Evolutionary conservation across 2,329 filamentous ascomycete species (phyloP).

Genomic region (Talaromyces albobiverticillius): DNA sequence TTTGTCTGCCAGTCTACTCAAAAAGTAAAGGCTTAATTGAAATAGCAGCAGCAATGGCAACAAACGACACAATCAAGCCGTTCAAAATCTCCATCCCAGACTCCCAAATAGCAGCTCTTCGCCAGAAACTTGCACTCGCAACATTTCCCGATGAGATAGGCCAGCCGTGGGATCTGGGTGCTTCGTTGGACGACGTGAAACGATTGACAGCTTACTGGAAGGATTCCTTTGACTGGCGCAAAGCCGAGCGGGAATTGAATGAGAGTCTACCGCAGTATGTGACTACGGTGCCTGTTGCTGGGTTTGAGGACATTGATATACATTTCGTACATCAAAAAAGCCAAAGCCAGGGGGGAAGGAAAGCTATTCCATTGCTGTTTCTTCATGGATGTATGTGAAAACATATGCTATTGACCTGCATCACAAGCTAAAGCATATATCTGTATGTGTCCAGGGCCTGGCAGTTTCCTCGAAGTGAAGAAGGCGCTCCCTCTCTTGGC

Average conservation of each 20-base stretch:
- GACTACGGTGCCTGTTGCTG: slow-evolving; percentile 53
- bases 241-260: slow-evolving; percentile 59
- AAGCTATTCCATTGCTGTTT: slow-evolving; percentile 64
- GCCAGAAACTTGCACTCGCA: slow-evolving; percentile 53
- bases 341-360: slow-evolving; percentile 31
- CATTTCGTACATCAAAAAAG: slow-evolving; percentile 64
- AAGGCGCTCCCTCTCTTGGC: slow-evolving; percentile 58
- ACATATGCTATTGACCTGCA: too few species aligned
- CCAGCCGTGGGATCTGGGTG: slow-evolving; percentile 52
- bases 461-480: slow-evolving; percentile 63
- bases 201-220: slow-evolving; percentile 59
- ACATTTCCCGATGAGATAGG: slow-evolving; percentile 58
- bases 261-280: slow-evolving; percentile 57
- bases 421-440: neutral
- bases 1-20: too few species aligned
- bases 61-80: slow-evolving; percentile 25
- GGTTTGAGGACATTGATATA: slow-evolving; percentile 58
- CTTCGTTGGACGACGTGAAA: slow-evolving; percentile 57
- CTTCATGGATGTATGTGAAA: slow-evolving; percentile 57
- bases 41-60: too few species aligned
- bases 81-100: slow-evolving; percentile 55
- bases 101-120: slow-evolving; percentile 51
- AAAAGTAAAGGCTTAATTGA: too few species aligned
- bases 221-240: slow-evolving; percentile 59
- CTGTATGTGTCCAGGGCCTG: slow-evolving; percentile 50